These are phyloP conservation scores for Saccharomyces eubayanus DNA, from an alignment of 805 yeast species.

Conservation along the genomic window DNA sequence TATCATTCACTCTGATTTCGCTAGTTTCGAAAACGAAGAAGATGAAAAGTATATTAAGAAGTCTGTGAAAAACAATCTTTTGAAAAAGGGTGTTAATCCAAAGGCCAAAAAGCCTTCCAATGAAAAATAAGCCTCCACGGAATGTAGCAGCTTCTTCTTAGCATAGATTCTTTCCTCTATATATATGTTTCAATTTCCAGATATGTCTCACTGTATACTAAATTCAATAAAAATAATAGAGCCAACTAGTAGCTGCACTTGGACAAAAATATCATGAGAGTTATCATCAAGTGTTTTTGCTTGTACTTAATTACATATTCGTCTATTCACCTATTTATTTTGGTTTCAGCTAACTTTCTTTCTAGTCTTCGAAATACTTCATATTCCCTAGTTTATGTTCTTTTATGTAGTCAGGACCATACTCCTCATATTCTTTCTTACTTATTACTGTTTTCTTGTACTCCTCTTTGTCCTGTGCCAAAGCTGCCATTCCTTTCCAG, in stretches of 20 bases:
- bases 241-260: background rate
- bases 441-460: slow-evolving; percentile 46
- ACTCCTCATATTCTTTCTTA: slow-evolving; percentile 71
- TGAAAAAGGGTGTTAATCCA: slow-evolving; percentile 69
- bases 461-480: slow-evolving; percentile 46
- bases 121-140: slow-evolving; percentile 1
- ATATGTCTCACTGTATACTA: background rate
- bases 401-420: slow-evolving; percentile 81
- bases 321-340: background rate
- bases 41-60: slow-evolving; percentile 67
- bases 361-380: slow-evolving; percentile 15
- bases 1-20: slow-evolving; percentile 78
- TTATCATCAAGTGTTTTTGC: background rate
- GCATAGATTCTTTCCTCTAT: background rate
- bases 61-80: slow-evolving; percentile 54
- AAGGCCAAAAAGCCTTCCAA: slow-evolving; percentile 27
- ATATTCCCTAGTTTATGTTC: slow-evolving; percentile 75
- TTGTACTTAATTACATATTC: background rate
- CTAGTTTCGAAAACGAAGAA: slow-evolving; percentile 66
- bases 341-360: background rate
- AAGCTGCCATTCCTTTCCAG: slow-evolving; percentile 90
- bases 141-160: background rate
- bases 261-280: background rate
- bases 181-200: background rate
- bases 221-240: background rate